A percentile compares a stretch with the other conserved stretches of the same genome.
Evolutionary conservation across 1,139 yeast species (phyloP).

Genomic region (Blastobotrys malaysiensis): DNA sequence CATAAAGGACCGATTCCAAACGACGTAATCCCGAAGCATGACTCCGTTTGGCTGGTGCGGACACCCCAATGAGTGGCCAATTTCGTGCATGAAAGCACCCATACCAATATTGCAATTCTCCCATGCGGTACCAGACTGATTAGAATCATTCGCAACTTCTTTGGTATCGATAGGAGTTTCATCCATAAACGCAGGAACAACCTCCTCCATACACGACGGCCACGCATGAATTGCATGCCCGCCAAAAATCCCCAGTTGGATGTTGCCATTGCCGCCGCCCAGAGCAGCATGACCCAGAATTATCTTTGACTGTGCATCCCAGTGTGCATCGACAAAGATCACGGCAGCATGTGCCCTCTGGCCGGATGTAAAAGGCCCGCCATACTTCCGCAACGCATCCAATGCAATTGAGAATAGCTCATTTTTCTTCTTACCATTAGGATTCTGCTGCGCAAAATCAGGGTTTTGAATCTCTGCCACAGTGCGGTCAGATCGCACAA

Average conservation of each 20-base stretch:
- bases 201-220: conserved; percentile 72
- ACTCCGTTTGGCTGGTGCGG: conserved; percentile 90
- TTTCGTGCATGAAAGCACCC: conserved; percentile 95
- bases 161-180: conserved; percentile 52
- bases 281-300: conserved; percentile 89
- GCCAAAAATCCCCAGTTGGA: conserved; percentile 84
- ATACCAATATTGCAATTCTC: conserved; percentile 80
- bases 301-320: conserved; percentile 56
- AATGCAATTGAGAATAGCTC: conserved; percentile 73
- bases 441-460: conserved; percentile 81
- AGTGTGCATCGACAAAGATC: conserved; percentile 76
- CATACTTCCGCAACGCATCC: conserved; percentile 55
- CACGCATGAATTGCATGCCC: conserved; percentile 88
- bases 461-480: conserved; percentile 70
- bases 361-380: conserved; percentile 49
- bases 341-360: conserved; percentile 75
- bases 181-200: conserved; percentile 67
- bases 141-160: conserved; percentile 85
- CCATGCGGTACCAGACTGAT: conserved; percentile 84
- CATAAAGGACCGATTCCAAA: conserved; percentile 76
- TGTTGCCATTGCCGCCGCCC: conserved; percentile 75
- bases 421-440: conserved; percentile 65
- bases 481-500: conserved; percentile 60
- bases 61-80: conserved; percentile 84
- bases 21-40: conserved; percentile 80